Percentiles rank a stretch among this genome's conserved stretches.
phyloP scores from a whole-genome alignment of 257 asterid genomes.

The Scutellaria baicalensis region DNA sequence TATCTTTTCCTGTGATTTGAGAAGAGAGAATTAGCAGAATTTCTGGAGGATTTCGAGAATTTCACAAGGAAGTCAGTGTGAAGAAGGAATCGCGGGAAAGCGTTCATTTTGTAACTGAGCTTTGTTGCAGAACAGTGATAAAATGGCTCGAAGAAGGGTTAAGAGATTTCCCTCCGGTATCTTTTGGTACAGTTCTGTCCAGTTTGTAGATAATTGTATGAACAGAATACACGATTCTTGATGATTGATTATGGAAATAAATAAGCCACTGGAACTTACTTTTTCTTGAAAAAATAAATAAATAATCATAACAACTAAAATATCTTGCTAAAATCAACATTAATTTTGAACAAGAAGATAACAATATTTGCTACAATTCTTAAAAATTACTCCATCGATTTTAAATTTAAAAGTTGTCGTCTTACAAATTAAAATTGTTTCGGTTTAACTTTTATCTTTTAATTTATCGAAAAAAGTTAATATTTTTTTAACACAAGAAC shows the following conservation, averaged over 20 bases:
- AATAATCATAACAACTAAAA: too few species aligned
- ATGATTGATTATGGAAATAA: background rate
- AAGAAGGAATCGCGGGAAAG: slow-evolving; percentile 32
- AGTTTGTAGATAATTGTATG: background rate
- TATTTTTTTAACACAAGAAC: too few species aligned
- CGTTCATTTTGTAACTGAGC: slow-evolving; percentile 20
- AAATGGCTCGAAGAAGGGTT: background rate
- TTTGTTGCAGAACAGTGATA: background rate
- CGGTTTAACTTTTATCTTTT: too few species aligned
- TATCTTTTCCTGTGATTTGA: slow-evolving; percentile 29
- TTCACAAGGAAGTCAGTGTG: slow-evolving; percentile 24
- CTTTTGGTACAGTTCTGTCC: background rate
- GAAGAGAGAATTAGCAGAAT: slow-evolving; percentile 15
- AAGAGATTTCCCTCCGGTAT: background rate
- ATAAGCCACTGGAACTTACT: background rate
- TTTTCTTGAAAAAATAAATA: too few species aligned
- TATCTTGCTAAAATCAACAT: background rate
- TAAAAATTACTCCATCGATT: too few species aligned
- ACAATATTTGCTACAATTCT: too few species aligned
- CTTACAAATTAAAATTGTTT: too few species aligned
- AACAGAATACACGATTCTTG: background rate
- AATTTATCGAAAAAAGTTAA: too few species aligned
- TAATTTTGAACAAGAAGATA: too few species aligned
- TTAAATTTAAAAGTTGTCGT: too few species aligned
- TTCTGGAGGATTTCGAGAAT: slow-evolving; percentile 14